Evolutionary conservation across 176 grass and related monocot genomes (phyloP).

Genomic region (Carex kokanica): DNA sequence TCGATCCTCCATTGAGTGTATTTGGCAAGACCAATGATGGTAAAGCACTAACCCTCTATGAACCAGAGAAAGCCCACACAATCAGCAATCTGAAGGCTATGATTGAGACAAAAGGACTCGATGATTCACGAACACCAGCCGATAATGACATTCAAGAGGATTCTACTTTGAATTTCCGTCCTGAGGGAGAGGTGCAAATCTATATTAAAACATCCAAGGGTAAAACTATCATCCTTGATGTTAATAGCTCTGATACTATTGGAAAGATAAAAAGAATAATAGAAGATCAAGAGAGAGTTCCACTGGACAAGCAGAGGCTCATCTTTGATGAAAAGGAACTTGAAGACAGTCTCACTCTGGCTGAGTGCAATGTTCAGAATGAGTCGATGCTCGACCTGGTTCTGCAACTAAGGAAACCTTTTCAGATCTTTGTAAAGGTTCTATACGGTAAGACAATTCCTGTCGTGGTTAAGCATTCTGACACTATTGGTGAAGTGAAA

Average conservation of each 20-base stretch:
- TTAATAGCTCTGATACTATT: too few species aligned
- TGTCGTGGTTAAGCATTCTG: slow-evolving; percentile 6
- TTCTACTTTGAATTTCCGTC: neutral
- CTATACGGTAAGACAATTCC: neutral
- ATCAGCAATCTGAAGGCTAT: too few species aligned
- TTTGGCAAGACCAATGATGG: too few species aligned
- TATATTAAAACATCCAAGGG: too few species aligned
- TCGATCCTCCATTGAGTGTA: neutral
- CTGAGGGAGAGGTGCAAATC: too few species aligned
- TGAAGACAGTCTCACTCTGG: neutral
- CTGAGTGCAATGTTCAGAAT: neutral
- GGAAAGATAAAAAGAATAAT: too few species aligned
- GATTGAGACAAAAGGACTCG: too few species aligned
- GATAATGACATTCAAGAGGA: neutral
- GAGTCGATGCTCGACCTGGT: neutral
- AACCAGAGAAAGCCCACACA: too few species aligned
- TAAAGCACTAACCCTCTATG: too few species aligned
- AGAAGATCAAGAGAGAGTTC: neutral
- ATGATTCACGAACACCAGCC: neutral
- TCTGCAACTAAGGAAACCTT: neutral
- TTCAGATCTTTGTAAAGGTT: neutral
- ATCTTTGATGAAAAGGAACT: neutral
- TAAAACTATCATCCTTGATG: too few species aligned
- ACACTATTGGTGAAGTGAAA: slow-evolving; percentile 24
- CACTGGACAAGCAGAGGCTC: neutral